Evolutionary conservation across 2,329 filamentous ascomycete genomes (phyloP).

Genomic region (Didymella keratinophila): DNA sequence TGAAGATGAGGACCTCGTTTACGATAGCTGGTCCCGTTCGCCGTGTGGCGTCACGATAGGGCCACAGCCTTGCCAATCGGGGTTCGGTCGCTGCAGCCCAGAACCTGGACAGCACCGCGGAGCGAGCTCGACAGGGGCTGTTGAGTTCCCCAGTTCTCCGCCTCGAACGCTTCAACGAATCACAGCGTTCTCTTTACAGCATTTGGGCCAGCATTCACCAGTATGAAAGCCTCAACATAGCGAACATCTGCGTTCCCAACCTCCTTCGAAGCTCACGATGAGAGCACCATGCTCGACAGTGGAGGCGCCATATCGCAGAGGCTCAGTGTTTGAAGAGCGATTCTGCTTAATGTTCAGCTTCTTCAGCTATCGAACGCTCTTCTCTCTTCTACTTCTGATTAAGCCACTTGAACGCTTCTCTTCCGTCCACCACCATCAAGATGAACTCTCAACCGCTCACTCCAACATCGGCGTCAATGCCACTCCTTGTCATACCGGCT

Average conservation of each 20-base stretch:
- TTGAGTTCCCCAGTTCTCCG: neutral
- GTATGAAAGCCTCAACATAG: neutral
- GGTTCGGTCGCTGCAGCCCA: slow-evolving; percentile 1
- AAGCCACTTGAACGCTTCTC: neutral
- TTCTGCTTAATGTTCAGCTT: neutral
- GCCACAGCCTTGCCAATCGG: slow-evolving; percentile 2
- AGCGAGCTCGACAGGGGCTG: neutral
- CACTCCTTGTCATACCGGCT: slow-evolving; percentile 12
- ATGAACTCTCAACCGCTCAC: neutral
- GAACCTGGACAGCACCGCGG: neutral
- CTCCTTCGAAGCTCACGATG: slow-evolving; percentile 15
- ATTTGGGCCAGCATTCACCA: slow-evolving; percentile 4
- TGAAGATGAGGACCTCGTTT: slow-evolving; percentile 9
- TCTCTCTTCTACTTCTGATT: neutral
- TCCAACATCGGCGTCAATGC: slow-evolving; percentile 5
- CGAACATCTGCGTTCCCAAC: neutral
- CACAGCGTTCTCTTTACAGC: neutral
- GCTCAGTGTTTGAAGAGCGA: slow-evolving; percentile 5
- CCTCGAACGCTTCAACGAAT: neutral
- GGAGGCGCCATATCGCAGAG: neutral
- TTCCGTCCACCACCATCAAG: neutral
- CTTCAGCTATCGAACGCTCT: neutral
- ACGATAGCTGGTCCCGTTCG: neutral
- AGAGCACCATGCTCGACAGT: slow-evolving; percentile 6
- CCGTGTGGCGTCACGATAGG: slow-evolving; percentile 1